These are phyloP conservation scores for Cucurbita ficifolia DNA, from an alignment of 306 rosid genomes.

Conservation along the genomic window DNA sequence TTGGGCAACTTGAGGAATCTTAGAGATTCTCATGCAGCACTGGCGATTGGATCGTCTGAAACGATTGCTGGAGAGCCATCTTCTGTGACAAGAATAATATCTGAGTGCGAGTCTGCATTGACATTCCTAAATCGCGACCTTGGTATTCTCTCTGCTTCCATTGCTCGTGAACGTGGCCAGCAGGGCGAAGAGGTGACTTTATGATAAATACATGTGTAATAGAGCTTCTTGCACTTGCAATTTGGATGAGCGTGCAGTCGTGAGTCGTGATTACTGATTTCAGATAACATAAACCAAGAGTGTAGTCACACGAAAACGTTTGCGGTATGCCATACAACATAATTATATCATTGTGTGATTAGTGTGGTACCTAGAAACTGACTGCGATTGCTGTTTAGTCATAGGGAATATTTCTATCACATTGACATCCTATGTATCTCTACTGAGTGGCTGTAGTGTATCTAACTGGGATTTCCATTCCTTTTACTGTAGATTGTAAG, in stretches of 20 bases:
- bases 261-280: not conserved
- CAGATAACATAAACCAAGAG: not conserved
- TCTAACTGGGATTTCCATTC: not conserved
- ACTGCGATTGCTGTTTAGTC: not conserved
- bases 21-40: constrained; percentile 82
- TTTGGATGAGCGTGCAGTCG: not conserved
- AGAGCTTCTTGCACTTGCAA: not conserved
- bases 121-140: constrained; percentile 80
- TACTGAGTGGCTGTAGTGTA: not conserved
- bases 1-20: constrained; percentile 76
- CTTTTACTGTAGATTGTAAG: not conserved
- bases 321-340: not conserved
- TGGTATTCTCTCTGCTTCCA: constrained; percentile 90
- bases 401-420: not conserved
- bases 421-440: not conserved
- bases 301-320: not conserved
- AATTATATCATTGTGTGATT: not conserved
- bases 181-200: constrained; percentile 39
- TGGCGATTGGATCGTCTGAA: constrained; percentile 78
- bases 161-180: constrained; percentile 61
- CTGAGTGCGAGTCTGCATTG: constrained; percentile 79
- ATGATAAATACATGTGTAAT: constrained; percentile 10
- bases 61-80: constrained; percentile 75
- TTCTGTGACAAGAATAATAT: constrained; percentile 67
- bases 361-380: not conserved